Evolutionary conservation across 169 alveolate species (phyloP).

Genomic region (Prorocentrum cordatum): DNA sequence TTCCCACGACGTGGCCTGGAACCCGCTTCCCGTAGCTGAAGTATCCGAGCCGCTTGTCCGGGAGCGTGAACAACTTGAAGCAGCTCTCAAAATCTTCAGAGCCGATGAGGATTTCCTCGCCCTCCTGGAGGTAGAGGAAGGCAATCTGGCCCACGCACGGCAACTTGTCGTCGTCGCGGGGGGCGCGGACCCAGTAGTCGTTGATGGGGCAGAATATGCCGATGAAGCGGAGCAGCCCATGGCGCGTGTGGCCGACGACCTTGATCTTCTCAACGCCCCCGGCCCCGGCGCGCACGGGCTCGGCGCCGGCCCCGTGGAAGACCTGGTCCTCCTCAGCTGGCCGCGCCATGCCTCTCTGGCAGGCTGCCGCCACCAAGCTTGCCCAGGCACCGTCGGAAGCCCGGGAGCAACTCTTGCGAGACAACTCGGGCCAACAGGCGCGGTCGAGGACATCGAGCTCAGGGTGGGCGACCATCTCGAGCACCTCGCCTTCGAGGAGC

Average conservation of each 20-base stretch:
- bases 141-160: neutral
- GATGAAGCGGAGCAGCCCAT: neutral
- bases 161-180: neutral
- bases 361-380: neutral
- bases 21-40: neutral
- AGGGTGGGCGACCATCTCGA: neutral
- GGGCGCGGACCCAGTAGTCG: neutral
- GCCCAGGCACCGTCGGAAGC: slow-evolving; percentile 8
- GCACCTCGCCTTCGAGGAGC: neutral
- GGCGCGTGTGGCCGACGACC: neutral
- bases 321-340: neutral
- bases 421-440: neutral
- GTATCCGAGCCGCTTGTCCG: neutral
- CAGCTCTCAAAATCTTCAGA: neutral
- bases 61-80: neutral
- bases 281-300: neutral
- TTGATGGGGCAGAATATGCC: neutral
- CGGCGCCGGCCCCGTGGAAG: neutral
- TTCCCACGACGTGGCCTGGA: no score
- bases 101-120: neutral
- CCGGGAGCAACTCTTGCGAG: neutral
- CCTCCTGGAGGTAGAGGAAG: neutral
- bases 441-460: neutral
- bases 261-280: neutral
- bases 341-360: neutral